Evolutionary conservation across 192 early-diverging fungal genomes (phyloP).

Genomic region (Dissophora ornata): DNA sequence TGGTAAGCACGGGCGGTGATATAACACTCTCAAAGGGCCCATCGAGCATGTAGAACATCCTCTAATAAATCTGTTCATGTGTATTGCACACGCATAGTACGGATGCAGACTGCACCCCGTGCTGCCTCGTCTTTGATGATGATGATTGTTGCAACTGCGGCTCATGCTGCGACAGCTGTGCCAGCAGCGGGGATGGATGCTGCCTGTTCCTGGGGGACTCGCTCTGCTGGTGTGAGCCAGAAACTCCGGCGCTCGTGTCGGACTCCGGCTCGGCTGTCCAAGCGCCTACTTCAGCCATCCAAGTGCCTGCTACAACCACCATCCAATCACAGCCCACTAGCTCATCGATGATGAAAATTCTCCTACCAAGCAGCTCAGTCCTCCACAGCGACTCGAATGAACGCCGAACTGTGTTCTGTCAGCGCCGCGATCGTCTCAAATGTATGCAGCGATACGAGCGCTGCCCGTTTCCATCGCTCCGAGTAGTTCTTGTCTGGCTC

Average conservation of each 20-base stretch:
- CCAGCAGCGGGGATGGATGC: conserved; percentile 13
- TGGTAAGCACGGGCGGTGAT: too few species aligned
- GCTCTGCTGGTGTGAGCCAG: neutral
- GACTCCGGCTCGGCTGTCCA: neutral
- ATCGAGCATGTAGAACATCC: too few species aligned
- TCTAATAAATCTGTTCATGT: neutral
- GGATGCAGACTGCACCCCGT: neutral
- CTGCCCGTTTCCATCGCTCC: neutral
- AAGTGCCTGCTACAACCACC: too few species aligned
- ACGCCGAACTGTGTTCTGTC: neutral
- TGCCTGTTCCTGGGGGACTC: conserved; percentile 10
- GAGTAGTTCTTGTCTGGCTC: neutral
- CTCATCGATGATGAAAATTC: neutral
- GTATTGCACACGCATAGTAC: neutral
- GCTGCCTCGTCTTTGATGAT: conserved; percentile 6
- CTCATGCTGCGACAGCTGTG: conserved; percentile 7
- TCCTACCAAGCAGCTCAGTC: neutral
- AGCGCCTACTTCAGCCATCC: neutral
- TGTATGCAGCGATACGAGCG: neutral
- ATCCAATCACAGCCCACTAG: conserved; percentile 1
- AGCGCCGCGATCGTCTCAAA: neutral
- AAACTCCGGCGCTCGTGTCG: neutral
- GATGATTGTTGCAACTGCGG: conserved; percentile 9
- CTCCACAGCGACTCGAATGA: too few species aligned
- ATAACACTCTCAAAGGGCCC: too few species aligned